These are phyloP conservation scores for Artemisia tridentata DNA, from an alignment of 129 eudicot species.

Conservation along the genomic window DNA sequence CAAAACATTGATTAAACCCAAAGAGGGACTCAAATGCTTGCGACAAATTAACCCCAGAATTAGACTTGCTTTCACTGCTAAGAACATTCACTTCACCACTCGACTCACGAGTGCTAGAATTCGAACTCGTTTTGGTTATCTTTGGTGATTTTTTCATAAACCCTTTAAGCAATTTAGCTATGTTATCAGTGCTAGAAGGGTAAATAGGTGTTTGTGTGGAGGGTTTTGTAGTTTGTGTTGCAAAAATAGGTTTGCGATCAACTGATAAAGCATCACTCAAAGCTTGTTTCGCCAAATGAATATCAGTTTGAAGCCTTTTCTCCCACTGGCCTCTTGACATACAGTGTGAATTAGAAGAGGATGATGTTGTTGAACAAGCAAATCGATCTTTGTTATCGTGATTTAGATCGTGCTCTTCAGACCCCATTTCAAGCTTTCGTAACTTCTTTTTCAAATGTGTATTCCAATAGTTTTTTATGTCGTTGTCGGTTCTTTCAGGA, in stretches of 20 bases:
- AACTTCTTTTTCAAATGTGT: conserved; percentile 66
- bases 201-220: conserved; percentile 30
- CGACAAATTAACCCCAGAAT: conserved; percentile 41
- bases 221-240: conserved; percentile 12
- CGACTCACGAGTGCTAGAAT: conserved; percentile 43
- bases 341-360: conserved; percentile 40
- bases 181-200: conserved; percentile 71
- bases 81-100: conserved; percentile 27
- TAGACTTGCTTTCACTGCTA: conserved; percentile 44
- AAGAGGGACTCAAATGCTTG: conserved; percentile 57
- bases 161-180: conserved; percentile 66
- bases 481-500: conserved; percentile 72
- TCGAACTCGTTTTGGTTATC: conserved; percentile 23
- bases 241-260: conserved; percentile 27
- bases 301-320: conserved; percentile 56
- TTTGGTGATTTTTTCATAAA: conserved; percentile 53
- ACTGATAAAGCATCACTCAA: conserved; percentile 52
- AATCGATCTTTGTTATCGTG: conserved; percentile 29
- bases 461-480: conserved; percentile 68
- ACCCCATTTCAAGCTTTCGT: conserved; percentile 45
- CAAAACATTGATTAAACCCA: conserved; percentile 46
- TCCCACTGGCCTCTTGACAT: conserved; percentile 73
- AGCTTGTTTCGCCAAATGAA: conserved; percentile 63
- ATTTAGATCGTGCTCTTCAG: conserved; percentile 11
- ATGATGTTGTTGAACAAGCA: conserved; percentile 34